phyloP scores from a whole-genome alignment of 768 basidiomycete species.

The Naganishia antarctica region DNA sequence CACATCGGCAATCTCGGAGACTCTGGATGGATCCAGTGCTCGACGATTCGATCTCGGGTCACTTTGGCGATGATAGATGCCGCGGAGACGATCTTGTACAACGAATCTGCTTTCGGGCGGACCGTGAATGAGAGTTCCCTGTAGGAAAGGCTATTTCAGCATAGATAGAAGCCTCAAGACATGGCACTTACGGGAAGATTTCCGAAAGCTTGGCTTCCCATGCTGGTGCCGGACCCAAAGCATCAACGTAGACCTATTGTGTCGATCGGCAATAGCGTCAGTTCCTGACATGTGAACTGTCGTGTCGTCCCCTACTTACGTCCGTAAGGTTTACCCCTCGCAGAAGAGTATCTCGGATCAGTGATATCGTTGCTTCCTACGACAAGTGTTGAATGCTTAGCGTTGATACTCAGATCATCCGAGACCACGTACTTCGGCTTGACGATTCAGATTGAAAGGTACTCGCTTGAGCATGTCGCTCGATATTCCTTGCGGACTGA shows the following conservation, averaged over 20 bases:
- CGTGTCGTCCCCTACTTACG: constrained; percentile 53
- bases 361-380: constrained; percentile 78
- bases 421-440: constrained; percentile 40
- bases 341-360: constrained; percentile 80
- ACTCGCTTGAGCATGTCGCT: constrained; percentile 80
- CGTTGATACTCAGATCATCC: not conserved
- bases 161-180: not conserved
- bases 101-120: constrained; percentile 85
- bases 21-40: constrained; percentile 62
- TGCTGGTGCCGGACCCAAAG: constrained; percentile 76
- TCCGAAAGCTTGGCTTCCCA: constrained; percentile 79
- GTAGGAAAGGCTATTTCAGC: not conserved
- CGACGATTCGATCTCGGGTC: constrained; percentile 82
- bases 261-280: not conserved
- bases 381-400: constrained; percentile 49
- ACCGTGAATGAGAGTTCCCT: constrained; percentile 77
- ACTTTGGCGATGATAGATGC: constrained; percentile 98
- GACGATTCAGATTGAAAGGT: constrained; percentile 65
- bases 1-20: constrained; percentile 19
- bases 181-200: constrained; percentile 59
- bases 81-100: constrained; percentile 93
- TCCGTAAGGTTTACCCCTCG: constrained; percentile 74
- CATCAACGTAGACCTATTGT: constrained; percentile 82
- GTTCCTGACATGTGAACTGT: no score
- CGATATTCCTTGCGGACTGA: constrained; percentile 85